Conservation (phyloP, 352 stramenopile genomes). For the Globisporangium sylvaticum region DNA sequence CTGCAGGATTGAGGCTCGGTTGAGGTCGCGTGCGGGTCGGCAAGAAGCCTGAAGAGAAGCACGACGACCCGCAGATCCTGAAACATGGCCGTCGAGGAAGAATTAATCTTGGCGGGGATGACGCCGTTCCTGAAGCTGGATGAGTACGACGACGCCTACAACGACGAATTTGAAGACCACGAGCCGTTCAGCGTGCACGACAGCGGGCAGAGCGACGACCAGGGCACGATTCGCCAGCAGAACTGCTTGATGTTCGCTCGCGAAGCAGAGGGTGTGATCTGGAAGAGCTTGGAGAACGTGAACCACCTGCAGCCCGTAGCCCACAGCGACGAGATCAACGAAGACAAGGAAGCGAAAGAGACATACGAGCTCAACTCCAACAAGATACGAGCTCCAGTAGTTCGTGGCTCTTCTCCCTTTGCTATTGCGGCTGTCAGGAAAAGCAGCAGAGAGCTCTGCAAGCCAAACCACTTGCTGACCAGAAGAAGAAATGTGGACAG, state of each 20-base stretch:
- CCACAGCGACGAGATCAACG: slow-evolving; percentile 15
- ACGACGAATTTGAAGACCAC: slow-evolving; percentile 84
- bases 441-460: slow-evolving; percentile 17
- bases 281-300: slow-evolving; percentile 61
- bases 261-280: slow-evolving; percentile 62
- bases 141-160: slow-evolving; percentile 84
- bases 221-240: slow-evolving; percentile 50
- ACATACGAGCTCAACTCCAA: slow-evolving; percentile 21
- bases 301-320: slow-evolving; percentile 26
- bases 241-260: slow-evolving; percentile 47
- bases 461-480: slow-evolving; percentile 17
- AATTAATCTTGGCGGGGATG: slow-evolving; percentile 24
- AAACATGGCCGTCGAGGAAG: slow-evolving; percentile 51
- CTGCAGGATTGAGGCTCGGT: too few relatives aligned
- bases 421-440: not conserved
- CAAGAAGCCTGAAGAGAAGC: slow-evolving; percentile 57
- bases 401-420: not conserved
- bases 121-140: slow-evolving; percentile 29
- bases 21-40: slow-evolving; percentile 53
- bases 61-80: slow-evolving; percentile 52
- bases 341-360: slow-evolving; percentile 23
- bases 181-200: slow-evolving; percentile 59
- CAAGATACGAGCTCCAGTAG: not conserved
- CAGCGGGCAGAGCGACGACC: slow-evolving; percentile 33
- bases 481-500: slow-evolving; percentile 11